These are phyloP conservation scores for Cryptococcus sp. DNA, from an alignment of 1,284 basidiomycete species.

Conservation along the genomic window DNA sequence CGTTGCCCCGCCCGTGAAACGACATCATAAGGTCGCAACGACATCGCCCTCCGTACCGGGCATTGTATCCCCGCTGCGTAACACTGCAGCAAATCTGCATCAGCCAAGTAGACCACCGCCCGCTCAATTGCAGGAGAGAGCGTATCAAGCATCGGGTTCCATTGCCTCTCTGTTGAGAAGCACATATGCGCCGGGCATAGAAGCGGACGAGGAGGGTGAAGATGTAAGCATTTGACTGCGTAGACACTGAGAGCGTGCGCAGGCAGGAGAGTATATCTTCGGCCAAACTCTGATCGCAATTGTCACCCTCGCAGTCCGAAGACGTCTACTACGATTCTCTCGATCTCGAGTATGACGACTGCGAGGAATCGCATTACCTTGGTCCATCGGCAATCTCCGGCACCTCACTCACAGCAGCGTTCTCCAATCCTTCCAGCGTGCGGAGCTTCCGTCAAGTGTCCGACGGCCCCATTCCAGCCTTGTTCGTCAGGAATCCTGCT, in stretches of 20 bases:
- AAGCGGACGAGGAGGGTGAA: neutral
- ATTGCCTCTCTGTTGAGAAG: neutral
- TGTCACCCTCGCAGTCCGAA: too few species aligned
- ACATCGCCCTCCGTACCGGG: neutral
- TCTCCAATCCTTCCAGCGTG: neutral
- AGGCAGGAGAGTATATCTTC: too few species aligned
- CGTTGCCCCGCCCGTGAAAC: conserved; percentile 8
- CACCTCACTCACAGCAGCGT: conserved; percentile 1
- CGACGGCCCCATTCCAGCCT: conserved; percentile 3
- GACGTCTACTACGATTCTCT: conserved; percentile 15
- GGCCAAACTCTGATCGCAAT: too few species aligned
- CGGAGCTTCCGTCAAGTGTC: conserved; percentile 12
- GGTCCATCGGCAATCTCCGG: conserved; percentile 4
- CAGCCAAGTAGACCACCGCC: neutral
- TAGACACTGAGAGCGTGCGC: neutral
- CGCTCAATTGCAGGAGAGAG: neutral
- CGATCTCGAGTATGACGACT: conserved; percentile 13
- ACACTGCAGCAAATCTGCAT: neutral
- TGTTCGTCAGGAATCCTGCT: conserved; percentile 13
- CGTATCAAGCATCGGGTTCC: neutral
- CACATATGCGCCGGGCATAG: neutral
- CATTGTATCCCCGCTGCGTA: neutral
- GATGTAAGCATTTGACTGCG: neutral
- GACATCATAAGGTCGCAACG: neutral
- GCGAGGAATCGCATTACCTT: conserved; percentile 13